Percentiles rank a stretch among this genome's conserved stretches.
These are phyloP conservation scores for Tetratostichococcus sp. DNA, from an alignment of 139 green algal species.

Conservation along the genomic window DNA sequence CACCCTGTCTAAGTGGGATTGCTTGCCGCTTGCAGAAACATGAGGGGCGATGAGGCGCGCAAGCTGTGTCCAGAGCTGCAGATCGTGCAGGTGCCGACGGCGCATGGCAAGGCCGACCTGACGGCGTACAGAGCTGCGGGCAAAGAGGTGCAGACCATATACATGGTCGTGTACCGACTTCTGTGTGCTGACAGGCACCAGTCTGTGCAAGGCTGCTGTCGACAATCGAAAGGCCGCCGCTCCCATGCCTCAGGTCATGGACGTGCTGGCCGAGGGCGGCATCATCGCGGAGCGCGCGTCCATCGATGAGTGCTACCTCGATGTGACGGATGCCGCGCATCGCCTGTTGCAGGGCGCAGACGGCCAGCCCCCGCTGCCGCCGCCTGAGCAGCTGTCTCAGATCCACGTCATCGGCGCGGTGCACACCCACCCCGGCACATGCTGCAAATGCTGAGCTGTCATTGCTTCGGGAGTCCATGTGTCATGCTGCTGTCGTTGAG, in stretches of 20 bases:
- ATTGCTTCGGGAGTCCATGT: background rate
- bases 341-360: constrained; percentile 25
- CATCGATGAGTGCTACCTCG: constrained; percentile 82
- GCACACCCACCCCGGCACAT: too few species aligned
- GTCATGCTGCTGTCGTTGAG: too few species aligned
- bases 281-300: constrained; percentile 61
- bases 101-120: constrained; percentile 80
- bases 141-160: constrained; percentile 14
- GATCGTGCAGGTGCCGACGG: constrained; percentile 73
- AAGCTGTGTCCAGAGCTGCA: constrained; percentile 62
- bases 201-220: too few species aligned
- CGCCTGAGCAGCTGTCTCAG: background rate
- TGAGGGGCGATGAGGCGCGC: constrained; percentile 59
- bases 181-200: too few species aligned
- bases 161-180: too few species aligned
- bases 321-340: constrained; percentile 59
- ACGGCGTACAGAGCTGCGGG: constrained; percentile 52
- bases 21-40: constrained; percentile 40
- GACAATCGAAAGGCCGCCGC: too few species aligned
- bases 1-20: too few species aligned
- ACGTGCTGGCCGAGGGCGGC: constrained; percentile 34
- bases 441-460: background rate
- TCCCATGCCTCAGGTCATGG: constrained; percentile 38
- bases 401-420: background rate
- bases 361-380: constrained; percentile 24